Base-by-base conservation (phyloP, 2,329 filamentous ascomycete genomes). In the Colletotrichum musae region DNA sequence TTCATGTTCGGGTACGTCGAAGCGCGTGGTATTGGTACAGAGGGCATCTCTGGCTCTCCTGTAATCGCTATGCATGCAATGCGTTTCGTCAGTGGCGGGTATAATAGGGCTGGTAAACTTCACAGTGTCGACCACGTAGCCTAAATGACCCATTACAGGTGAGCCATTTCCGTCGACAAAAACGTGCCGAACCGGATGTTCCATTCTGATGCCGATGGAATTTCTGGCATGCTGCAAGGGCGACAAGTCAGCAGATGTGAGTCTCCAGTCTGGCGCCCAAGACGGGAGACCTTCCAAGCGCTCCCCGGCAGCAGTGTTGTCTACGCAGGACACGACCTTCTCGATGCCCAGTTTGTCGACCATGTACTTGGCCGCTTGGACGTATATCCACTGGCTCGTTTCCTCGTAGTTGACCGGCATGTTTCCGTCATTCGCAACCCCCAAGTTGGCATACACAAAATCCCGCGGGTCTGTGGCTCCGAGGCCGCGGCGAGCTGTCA, bases 191-290 rank as follows among this genome's bases (percentile, higher is more conserved):
- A 10, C 13, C 12, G 1, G 12, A 15, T 9, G 5, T 5, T 9
- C 39, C 39, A 41, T 3, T 28, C 18, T 28, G 39, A 41, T 41
- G 18, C 18, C 18, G 18, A 18, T 18, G 18, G 18, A 18, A 18
- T 18, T 18, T 18, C 18, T 18, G 18, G 18, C 18, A 18, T 18
- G 18, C 18, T 18, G 18, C 18, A 64, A 51, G 32, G 54, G 24
- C 5, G 12, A 13, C 1, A 28, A 43, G 36, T 59, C 15, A 3
- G 62, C 52, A n/a, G 62, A 54, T 10, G 16, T 4, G 2, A 28
- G 47, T n/a, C 32, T 62, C 58, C 58, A 68, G 39, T 68, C 59
- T 2, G 58, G 52, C 9, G 58, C 45, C 64, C 52, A 68, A 1
- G 64, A 68, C n/a, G 58, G 58, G 5, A 52, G 24, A 6, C 52